Evolutionary conservation across 768 basidiomycete species (phyloP).

Genomic region (Boletus vinaceobasis): DNA sequence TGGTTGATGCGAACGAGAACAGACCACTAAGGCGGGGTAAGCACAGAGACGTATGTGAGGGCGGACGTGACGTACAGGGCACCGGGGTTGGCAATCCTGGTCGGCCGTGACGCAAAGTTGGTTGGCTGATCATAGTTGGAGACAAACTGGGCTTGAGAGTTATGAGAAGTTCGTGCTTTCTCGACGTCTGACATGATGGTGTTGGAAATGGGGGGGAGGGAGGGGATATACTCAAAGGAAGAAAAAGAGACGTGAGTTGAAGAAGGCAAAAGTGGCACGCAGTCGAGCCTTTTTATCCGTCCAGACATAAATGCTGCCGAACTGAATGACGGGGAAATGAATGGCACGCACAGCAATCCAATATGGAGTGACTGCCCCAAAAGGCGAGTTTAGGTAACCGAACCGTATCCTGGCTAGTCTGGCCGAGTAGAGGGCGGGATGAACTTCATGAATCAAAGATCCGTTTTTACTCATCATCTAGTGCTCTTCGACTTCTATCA

Average conservation of each 20-base stretch:
- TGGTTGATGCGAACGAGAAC: slow-evolving; percentile 82
- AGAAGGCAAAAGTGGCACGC: neutral
- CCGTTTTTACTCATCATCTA: no score
- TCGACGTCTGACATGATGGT: slow-evolving; percentile 36
- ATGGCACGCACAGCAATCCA: slow-evolving; percentile 16
- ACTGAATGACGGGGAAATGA: slow-evolving; percentile 11
- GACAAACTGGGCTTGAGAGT: slow-evolving; percentile 17
- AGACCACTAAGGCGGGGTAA: slow-evolving; percentile 50
- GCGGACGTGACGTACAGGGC: slow-evolving; percentile 26
- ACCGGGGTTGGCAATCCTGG: slow-evolving; percentile 54
- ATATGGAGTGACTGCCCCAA: neutral
- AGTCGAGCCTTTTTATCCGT: slow-evolving; percentile 19
- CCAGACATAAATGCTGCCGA: slow-evolving; percentile 13
- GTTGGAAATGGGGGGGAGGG: neutral
- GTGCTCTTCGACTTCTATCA: no score
- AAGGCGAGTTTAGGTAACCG: slow-evolving; percentile 1
- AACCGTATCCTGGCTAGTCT: no score
- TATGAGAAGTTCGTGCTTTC: slow-evolving; percentile 27
- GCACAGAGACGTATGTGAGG: neutral
- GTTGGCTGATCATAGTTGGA: slow-evolving; percentile 17
- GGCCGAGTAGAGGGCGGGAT: no score
- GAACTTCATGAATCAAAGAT: neutral
- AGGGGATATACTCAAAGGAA: neutral
- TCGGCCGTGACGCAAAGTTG: slow-evolving; percentile 25
- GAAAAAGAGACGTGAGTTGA: neutral